Evolutionary conservation across 73 alveolate genomes (phyloP).

Genomic region (Halteria grandinella): DNA sequence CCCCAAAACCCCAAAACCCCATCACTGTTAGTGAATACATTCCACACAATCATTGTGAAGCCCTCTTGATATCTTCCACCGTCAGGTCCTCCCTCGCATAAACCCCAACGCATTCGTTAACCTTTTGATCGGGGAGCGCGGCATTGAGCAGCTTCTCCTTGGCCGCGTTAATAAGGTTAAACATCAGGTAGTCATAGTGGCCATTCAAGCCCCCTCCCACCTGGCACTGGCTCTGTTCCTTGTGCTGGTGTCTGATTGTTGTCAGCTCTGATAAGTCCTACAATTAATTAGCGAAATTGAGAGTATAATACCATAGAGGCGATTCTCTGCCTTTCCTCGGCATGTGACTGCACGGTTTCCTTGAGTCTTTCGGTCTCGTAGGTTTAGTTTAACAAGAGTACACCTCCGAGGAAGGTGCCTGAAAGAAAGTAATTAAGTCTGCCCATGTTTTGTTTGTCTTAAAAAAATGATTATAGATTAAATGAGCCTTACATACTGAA

Average conservation of each 20-base stretch:
- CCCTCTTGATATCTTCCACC: no score
- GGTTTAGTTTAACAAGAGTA: slow-evolving; percentile 10
- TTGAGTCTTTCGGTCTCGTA: slow-evolving; percentile 17
- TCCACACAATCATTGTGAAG: no score
- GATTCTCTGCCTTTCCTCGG: neutral
- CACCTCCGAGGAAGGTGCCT: slow-evolving; percentile 21
- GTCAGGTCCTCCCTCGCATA: no score
- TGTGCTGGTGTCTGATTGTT: neutral
- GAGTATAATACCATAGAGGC: neutral
- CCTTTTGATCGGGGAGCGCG: neutral
- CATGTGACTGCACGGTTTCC: neutral
- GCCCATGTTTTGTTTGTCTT: slow-evolving; percentile 5
- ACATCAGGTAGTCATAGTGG: slow-evolving; percentile 16
- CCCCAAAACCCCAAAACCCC: no score
- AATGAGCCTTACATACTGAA: neutral
- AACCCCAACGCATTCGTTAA: no score
- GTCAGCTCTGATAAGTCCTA: neutral
- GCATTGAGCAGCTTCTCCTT: slow-evolving; percentile 9
- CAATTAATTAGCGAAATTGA: neutral
- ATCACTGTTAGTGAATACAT: no score
- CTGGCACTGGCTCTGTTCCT: neutral
- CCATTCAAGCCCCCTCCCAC: neutral
- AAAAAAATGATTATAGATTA: neutral
- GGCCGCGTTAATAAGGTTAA: slow-evolving; percentile 1
- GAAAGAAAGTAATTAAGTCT: slow-evolving; percentile 5